A percentile compares a stretch with the other conserved stretches of the same genome.
These are phyloP conservation scores for Kingdonia uniflora DNA, from an alignment of 164 flowering plant genomes.

Conservation along the genomic window DNA sequence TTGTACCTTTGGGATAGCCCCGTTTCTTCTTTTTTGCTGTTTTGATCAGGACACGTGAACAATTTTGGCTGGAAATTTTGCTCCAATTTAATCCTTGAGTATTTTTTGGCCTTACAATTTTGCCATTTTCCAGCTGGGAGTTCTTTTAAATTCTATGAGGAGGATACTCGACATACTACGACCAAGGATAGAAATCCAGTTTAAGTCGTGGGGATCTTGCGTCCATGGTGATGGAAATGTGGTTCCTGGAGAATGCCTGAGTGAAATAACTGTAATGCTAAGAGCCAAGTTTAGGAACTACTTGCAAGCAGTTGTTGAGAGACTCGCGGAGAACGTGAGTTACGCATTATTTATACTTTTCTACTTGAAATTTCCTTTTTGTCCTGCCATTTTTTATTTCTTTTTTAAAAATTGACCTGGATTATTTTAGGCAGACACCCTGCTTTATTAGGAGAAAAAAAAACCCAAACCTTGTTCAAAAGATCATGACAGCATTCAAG, in stretches of 20 bases:
- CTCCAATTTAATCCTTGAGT: too few relatives aligned
- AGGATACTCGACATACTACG: constrained; percentile 77
- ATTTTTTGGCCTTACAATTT: constrained; percentile 7
- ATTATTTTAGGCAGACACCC: too few relatives aligned
- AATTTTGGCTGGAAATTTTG: too few relatives aligned
- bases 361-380: too few relatives aligned
- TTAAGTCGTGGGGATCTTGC: constrained; percentile 84
- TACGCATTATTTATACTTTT: too few relatives aligned
- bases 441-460: too few relatives aligned
- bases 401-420: neutral
- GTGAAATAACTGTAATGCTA: constrained; percentile 89
- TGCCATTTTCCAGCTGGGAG: constrained; percentile 59
- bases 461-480: too few relatives aligned
- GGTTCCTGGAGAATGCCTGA: constrained; percentile 72
- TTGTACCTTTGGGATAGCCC: too few relatives aligned
- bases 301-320: constrained; percentile 79
- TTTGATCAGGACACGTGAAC: too few relatives aligned
- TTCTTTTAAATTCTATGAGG: constrained; percentile 80
- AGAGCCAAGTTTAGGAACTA: constrained; percentile 87
- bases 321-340: constrained; percentile 81
- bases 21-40: too few relatives aligned
- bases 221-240: constrained; percentile 54
- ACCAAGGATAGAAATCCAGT: constrained; percentile 67
- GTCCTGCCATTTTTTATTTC: neutral
- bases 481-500: too few relatives aligned